A percentile compares a stretch with the other conserved stretches of the same genome.
Evolutionary conservation across 225 moss, liverwort and hornwort species (phyloP).

Genomic region (Marchantia paleacea): DNA sequence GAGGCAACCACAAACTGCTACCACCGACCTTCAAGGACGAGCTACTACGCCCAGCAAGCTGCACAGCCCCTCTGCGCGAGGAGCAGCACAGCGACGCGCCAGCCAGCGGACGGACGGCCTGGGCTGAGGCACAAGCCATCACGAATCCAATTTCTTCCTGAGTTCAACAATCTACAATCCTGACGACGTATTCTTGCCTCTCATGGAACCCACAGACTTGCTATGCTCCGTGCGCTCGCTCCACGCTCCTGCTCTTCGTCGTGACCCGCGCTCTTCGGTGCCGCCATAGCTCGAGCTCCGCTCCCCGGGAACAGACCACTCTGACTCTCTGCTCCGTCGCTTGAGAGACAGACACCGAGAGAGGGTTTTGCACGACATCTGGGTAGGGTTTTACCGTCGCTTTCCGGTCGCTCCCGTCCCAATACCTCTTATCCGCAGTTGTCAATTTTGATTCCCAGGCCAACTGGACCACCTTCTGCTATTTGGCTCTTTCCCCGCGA

Average conservation of each 20-base stretch:
- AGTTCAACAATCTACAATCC: not conserved
- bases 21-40: not conserved
- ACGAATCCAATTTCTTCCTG: constrained; percentile 10
- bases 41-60: constrained; percentile 10
- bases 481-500: too few relatives aligned
- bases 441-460: not conserved
- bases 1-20: constrained; percentile 24
- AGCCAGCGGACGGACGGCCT: constrained; percentile 15
- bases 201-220: not conserved
- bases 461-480: too few relatives aligned
- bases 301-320: too few relatives aligned
- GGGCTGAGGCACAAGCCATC: constrained; percentile 27
- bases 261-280: not conserved
- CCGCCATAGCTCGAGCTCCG: constrained; percentile 25
- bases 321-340: not conserved
- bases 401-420: not conserved
- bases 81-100: constrained; percentile 12
- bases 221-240: constrained; percentile 1
- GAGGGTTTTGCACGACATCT: constrained; percentile 20
- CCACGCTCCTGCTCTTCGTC: not conserved
- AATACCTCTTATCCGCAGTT: not conserved
- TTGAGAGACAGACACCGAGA: not conserved
- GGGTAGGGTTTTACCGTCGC: constrained; percentile 29
- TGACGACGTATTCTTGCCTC: not conserved
- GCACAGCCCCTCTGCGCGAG: not conserved